Base-by-base conservation (phyloP, 208 protist species). In the Wallacemonas sp. region DNA sequence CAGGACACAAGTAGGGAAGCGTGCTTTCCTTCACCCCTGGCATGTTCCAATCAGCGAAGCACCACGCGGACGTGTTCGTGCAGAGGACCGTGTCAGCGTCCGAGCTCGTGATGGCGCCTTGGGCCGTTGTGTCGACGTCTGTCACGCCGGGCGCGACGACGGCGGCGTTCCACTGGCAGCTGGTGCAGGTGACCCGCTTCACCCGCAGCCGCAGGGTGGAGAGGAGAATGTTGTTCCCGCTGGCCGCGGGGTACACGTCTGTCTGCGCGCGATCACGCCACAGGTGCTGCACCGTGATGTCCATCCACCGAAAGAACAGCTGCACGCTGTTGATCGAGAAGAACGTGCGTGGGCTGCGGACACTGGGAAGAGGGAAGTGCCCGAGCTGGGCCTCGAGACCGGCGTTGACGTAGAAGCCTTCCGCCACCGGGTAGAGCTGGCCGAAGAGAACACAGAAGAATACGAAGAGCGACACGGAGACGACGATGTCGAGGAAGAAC, bases 401-500 rank as follows among this genome's bases (percentile, higher is more conserved):
- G 15, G 54, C 54, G 3, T 50, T 53, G 29, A 67, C 29, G 59
- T 53, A 66, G 57, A 39, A 57, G 34, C 59, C 38, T 22, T 70
- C 58, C 30, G 66, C 37, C 19, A 55, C 30, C 38, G 53, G 29
- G 38, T 38, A 48, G 29, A 74, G 53, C 12, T 26, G 22, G 15
- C 8, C 22, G 38, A 67, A 68, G 37, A 68, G 59, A 1, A 79
- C 37, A 21, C 19, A 55, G 24, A 73, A 72, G 53, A 68, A 19
- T 17, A 54, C 34, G 36, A 52, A 17, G 26, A 66, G 64, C 36
- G 61, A 22, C 9, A 50, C 15, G 6, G 50, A 41, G 36, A 50
- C 19, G 21, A 66, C 4, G 33, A 80, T 62, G 22, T 70, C 73
- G 55, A 86, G 33, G 53, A 74, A 83, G 30, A 86, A 57, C 29